Evolutionary conservation across 805 yeast species (phyloP).

Genomic region (Starmerella etchellsii): DNA sequence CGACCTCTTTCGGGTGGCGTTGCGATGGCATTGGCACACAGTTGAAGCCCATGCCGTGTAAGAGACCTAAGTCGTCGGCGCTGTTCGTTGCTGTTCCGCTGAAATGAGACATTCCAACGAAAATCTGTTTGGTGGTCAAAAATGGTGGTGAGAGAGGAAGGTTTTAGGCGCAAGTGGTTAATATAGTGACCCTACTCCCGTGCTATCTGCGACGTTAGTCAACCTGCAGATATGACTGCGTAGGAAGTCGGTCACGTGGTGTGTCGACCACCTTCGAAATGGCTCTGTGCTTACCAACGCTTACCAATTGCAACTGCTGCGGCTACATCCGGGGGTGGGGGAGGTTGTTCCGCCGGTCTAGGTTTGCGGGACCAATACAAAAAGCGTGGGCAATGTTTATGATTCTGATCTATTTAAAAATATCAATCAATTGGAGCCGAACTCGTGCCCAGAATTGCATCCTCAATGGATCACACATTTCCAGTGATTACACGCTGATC

Average conservation of each 20-base stretch:
- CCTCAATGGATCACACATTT: too few species aligned
- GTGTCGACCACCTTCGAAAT: neutral
- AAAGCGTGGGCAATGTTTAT: too few species aligned
- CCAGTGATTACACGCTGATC: too few species aligned
- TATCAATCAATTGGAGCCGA: too few species aligned
- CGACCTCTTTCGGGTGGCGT: slow-evolving; percentile 11
- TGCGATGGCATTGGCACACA: neutral
- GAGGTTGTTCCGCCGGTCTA: too few species aligned
- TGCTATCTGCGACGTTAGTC: slow-evolving; percentile 6
- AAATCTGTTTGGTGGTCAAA: neutral
- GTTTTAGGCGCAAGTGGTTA: neutral
- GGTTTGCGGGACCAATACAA: too few species aligned
- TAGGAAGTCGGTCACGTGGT: neutral
- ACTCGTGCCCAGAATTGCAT: too few species aligned
- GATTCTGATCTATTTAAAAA: too few species aligned
- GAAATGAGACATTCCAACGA: neutral
- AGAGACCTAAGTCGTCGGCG: neutral
- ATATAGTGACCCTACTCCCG: neutral
- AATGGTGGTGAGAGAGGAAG: neutral
- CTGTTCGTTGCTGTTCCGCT: neutral
- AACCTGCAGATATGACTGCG: slow-evolving; percentile 8
- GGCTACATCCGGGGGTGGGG: too few species aligned
- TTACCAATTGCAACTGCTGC: too few species aligned
- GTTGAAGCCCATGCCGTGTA: neutral
- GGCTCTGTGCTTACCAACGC: slow-evolving; percentile 1